Evolutionary conservation across 2,329 filamentous ascomycete genomes (phyloP), one percentile per base, ranked within the genome.

Genomic region (Diplodia scrobiculata): DNA sequence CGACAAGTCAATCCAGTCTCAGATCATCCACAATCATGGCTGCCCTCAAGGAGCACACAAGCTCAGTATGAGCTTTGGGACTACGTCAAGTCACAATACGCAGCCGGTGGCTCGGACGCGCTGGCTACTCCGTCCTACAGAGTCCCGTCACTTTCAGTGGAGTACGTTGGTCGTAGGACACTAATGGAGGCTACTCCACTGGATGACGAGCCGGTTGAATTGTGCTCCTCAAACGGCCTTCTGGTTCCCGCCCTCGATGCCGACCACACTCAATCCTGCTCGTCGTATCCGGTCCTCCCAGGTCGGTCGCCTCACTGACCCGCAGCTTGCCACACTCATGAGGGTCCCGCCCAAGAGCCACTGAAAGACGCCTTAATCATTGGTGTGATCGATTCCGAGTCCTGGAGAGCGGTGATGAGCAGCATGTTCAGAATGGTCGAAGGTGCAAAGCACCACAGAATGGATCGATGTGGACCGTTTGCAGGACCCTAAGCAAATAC

Each of bases 351-450:
- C 21, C 1, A 91, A 69, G 80, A 84, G 63, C 87, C 87, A 19
- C 88, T 91, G 72, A 80, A 91, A 54, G 84, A 87, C 58, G 89
- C 88, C 0, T 91, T 88, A 69, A 83, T 87, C 69, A 83, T 90
- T 55, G 84, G 86, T 1, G 75, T 90, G 51, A 84, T 87, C 29
- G 86, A 89, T 71, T 89, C 88, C 67, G 78, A 79, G 4, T 69
- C 72, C 5, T 82, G 79, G 1, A 89, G 90, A 69, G 67, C 72
- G 7, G 80, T 91, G 25, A 25, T 25, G 25, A 25, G 25, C 25
- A 25, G 25, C 25, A 25, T 25, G 25, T 25, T 25, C 25, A 25
- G 25, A 25, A 25, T 25, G 25, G 25, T 92, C 0, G 77, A 79
- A 3, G 82, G 84, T 67, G 84, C 83, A 63, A 86, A 85, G 58